Evolutionary conservation across 2,329 filamentous ascomycete species (phyloP), one percentile per base, ranked within the genome.

Genomic region (Lachnellula arida): DNA sequence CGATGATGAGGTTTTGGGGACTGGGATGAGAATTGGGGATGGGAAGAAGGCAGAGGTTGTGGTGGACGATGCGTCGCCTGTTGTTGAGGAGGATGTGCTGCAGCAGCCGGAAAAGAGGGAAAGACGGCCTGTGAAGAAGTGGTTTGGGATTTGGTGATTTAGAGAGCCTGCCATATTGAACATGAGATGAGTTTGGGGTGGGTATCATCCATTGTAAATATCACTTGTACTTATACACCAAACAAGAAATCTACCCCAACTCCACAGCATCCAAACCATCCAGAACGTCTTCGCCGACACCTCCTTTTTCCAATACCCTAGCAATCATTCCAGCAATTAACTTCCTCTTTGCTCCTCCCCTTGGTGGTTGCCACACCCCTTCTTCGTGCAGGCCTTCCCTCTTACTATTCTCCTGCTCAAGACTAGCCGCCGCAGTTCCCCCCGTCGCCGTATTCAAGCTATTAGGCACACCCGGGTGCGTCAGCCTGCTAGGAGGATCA

Each of bases 271-370:
- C 87, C 63, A 97, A 73, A 0, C 88, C 92, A 60, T 87, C 84
- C 68, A 97, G 77, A 5, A 97, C 88, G 71, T 97, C 93, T 62
- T 92, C 86, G 4, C 88, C 91, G 28, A 97, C 87, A 35, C 91
- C 91, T 0, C 88, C 88, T 65, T 81, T 83, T 68, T 88, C 83
- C 56, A 96, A 71, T 34, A 91, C 88, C 70, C 86, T 84, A 70
- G 87, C 84, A 58, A 95, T 84, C 74, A 97, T 89, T 52, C 80
- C 78, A 51, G 85, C 81, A 62, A 97, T 74, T 17, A 94, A 76
- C 4, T 74, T 77, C 65, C 91, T 82, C 75, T 89, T 91, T 39
- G 93, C 84, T 2, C 93, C 93, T 40, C 93, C 93, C 34, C 91
- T 74, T 34, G 89, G 88, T 40, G 92, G 88, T 66, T 84, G 88